phyloP scores from a whole-genome alignment of 2,329 filamentous ascomycete genomes.

The Cadophora gregata region DNA sequence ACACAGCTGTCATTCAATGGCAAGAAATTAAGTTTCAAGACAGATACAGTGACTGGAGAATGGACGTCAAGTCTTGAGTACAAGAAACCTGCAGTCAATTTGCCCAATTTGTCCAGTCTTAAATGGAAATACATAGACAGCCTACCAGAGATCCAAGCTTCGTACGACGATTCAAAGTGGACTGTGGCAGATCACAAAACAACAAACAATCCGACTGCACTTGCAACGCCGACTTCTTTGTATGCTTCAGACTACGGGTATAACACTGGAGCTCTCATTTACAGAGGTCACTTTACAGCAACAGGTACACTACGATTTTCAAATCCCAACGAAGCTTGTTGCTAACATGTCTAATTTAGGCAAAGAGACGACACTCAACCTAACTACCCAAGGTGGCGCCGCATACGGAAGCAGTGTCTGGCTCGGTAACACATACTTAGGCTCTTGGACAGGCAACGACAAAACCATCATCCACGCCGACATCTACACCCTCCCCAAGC shows the following conservation, averaged over 20 bases:
- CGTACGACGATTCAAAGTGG: slow-evolving; percentile 74
- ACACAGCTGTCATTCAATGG: slow-evolving; percentile 46
- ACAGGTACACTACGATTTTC: slow-evolving; percentile 49
- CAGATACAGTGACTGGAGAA: slow-evolving; percentile 41
- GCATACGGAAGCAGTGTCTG: slow-evolving; percentile 71
- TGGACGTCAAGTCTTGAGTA: slow-evolving; percentile 58
- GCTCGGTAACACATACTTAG: slow-evolving; percentile 65
- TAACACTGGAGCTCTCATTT: slow-evolving; percentile 70
- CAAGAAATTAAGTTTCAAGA: slow-evolving; percentile 37
- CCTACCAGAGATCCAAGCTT: slow-evolving; percentile 66
- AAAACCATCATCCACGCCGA: slow-evolving; percentile 68
- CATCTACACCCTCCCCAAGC: slow-evolving; percentile 51
- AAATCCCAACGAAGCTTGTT: not conserved
- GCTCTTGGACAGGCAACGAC: slow-evolving; percentile 61
- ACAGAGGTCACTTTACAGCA: slow-evolving; percentile 70
- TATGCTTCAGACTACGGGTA: slow-evolving; percentile 77
- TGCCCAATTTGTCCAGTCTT: slow-evolving; percentile 60
- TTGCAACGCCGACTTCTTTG: slow-evolving; percentile 58
- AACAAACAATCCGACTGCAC: slow-evolving; percentile 40
- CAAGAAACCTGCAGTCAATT: slow-evolving; percentile 54
- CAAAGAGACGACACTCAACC: slow-evolving; percentile 57
- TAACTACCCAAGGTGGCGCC: slow-evolving; percentile 67
- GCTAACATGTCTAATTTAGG: not conserved
- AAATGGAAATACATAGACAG: slow-evolving; percentile 73
- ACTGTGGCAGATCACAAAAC: slow-evolving; percentile 50